Conservation (phyloP, 2,329 filamentous ascomycete species). For the Ustilaginoidea virens region DNA sequence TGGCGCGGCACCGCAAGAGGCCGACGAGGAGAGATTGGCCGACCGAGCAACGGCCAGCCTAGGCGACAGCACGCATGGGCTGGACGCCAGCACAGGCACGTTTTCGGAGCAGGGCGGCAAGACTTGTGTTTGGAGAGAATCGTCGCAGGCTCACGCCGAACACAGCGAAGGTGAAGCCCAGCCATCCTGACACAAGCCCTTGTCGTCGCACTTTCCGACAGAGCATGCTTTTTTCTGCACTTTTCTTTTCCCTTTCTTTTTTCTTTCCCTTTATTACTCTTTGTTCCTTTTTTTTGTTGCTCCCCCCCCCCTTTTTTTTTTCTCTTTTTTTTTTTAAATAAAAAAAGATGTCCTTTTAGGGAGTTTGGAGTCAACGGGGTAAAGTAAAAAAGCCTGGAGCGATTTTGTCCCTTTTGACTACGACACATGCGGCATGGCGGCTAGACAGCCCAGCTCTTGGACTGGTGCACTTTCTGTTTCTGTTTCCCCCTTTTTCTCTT, state of each 20-base stretch:
- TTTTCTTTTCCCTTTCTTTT: neutral
- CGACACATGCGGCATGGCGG: too few species aligned
- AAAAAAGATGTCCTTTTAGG: neutral
- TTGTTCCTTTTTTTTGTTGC: neutral
- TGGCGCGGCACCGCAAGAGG: slow-evolving; percentile 7
- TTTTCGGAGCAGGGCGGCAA: slow-evolving; percentile 13
- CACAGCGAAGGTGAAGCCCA: slow-evolving; percentile 13
- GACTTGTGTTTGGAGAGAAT: slow-evolving; percentile 12
- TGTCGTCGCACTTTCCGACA: neutral
- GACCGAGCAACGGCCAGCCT: slow-evolving; percentile 7
- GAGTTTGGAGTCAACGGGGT: too few species aligned
- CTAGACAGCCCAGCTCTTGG: too few species aligned
- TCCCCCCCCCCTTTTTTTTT: neutral
- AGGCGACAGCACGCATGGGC: slow-evolving; percentile 4
- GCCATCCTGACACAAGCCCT: neutral
- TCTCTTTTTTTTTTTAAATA: neutral
- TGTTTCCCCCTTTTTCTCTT: too few species aligned
- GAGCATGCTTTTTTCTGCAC: neutral
- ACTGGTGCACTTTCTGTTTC: too few species aligned
- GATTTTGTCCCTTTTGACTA: too few species aligned
- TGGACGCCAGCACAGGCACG: slow-evolving; percentile 8
- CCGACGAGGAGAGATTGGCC: slow-evolving; percentile 8
- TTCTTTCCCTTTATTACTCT: neutral
- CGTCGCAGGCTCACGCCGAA: slow-evolving; percentile 15
- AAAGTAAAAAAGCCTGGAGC: too few species aligned